phyloP scores from a whole-genome alignment of 257 asterid genomes.

The Nicotiana benthamiana region DNA sequence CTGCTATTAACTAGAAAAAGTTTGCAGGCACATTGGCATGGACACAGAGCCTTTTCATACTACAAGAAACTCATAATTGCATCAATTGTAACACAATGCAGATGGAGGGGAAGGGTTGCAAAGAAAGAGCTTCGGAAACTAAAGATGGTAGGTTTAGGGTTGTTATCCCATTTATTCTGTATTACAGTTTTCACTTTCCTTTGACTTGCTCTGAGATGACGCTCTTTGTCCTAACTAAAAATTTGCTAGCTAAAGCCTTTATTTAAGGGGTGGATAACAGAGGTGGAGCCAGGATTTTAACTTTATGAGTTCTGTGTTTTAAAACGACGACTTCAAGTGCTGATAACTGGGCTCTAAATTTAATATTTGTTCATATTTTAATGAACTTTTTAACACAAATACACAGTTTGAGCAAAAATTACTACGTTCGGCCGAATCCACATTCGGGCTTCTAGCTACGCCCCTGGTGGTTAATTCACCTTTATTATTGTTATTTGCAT shows the following conservation, averaged over 20 bases:
- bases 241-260: neutral
- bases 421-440: too few species aligned
- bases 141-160: slow-evolving; percentile 51
- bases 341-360: too few species aligned
- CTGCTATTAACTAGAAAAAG: slow-evolving; percentile 15
- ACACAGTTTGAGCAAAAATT: too few species aligned
- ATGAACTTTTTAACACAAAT: too few species aligned
- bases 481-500: slow-evolving; percentile 1
- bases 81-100: slow-evolving; percentile 62
- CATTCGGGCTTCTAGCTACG: too few species aligned
- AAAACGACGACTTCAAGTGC: too few species aligned
- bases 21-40: slow-evolving; percentile 82
- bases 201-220: neutral
- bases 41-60: slow-evolving; percentile 66
- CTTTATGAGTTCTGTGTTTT: too few species aligned
- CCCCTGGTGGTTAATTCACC: neutral
- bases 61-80: slow-evolving; percentile 65
- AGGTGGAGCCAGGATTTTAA: too few species aligned
- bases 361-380: too few species aligned
- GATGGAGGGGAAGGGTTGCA: slow-evolving; percentile 84
- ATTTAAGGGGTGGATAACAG: neutral
- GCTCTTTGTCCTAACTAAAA: neutral
- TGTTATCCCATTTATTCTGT: neutral
- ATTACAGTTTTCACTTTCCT: neutral
- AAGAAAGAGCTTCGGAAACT: slow-evolving; percentile 74